Evolutionary conservation across 441 rosid species (phyloP).

Genomic region (Gossypium trilobum): DNA sequence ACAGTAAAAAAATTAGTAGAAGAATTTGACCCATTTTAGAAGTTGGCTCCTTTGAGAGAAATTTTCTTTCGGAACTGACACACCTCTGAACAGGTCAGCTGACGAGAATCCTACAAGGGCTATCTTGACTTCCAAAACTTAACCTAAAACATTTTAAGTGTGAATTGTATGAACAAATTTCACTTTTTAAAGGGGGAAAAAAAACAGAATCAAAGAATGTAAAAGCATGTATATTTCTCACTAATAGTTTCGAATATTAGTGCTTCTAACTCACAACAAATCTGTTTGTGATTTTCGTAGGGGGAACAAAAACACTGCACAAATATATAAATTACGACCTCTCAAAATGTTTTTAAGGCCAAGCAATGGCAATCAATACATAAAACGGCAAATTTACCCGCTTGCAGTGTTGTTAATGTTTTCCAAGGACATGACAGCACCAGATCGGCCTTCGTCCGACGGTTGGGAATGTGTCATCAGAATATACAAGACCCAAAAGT

Average conservation of each 20-base stretch:
- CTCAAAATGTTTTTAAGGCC: conserved; percentile 21
- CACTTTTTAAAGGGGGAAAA: neutral
- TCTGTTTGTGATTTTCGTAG: neutral
- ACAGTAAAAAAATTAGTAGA: too few relatives aligned
- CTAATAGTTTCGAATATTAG: neutral
- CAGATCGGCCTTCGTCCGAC: conserved; percentile 43
- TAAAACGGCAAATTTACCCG: conserved; percentile 18
- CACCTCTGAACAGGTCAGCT: too few relatives aligned
- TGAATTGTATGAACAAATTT: neutral
- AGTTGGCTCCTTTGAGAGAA: too few relatives aligned
- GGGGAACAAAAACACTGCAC: conserved; percentile 11
- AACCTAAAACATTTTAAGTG: too few relatives aligned
- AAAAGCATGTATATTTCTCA: neutral
- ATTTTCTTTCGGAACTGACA: too few relatives aligned
- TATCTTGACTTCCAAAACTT: too few relatives aligned
- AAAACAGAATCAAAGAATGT: neutral
- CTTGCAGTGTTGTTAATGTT: conserved; percentile 54
- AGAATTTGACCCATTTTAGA: too few relatives aligned
- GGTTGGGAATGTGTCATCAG: conserved; percentile 42
- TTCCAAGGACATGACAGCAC: conserved; percentile 72
- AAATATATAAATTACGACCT: conserved; percentile 9
- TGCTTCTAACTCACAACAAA: neutral
- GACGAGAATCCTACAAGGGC: too few relatives aligned
- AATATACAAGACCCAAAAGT: conserved; percentile 90
- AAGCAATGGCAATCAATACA: neutral